These are phyloP conservation scores for Mycena floridula DNA, from an alignment of 768 basidiomycete species.

Conservation along the genomic window DNA sequence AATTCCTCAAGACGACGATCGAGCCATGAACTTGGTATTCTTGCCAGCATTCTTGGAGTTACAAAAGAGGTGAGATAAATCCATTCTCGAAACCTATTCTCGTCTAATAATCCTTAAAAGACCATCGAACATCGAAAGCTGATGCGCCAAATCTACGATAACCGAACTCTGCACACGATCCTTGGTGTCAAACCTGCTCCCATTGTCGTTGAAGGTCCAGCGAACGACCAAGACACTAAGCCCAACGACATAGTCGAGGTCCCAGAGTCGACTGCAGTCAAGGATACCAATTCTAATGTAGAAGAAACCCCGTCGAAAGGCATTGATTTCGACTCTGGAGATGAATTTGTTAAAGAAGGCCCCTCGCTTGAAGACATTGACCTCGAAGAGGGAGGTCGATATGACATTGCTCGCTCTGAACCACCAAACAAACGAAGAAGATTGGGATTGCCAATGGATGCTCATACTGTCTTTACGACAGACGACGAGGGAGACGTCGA, in stretches of 20 bases:
- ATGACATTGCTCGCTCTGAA: neutral
- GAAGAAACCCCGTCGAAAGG: neutral
- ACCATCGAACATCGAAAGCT: slow-evolving; percentile 69
- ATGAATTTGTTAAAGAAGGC: too few species aligned
- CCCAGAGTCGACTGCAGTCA: neutral
- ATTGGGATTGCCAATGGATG: neutral
- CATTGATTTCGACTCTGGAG: neutral
- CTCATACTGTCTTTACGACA: neutral
- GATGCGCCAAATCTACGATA: slow-evolving; percentile 64
- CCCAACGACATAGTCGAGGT: neutral
- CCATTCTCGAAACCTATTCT: slow-evolving; percentile 1
- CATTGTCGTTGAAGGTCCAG: neutral
- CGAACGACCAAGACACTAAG: neutral
- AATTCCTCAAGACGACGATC: slow-evolving; percentile 48
- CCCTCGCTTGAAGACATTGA: neutral
- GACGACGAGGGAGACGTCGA: neutral
- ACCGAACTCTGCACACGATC: slow-evolving; percentile 49
- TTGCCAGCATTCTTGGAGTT: slow-evolving; percentile 75
- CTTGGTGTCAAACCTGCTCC: slow-evolving; percentile 31
- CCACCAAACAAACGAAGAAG: neutral
- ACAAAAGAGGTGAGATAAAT: slow-evolving; percentile 63
- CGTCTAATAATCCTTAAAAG: slow-evolving; percentile 27
- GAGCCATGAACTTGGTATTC: slow-evolving; percentile 67
- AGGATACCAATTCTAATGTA: neutral
- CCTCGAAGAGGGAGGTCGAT: neutral